These are phyloP conservation scores for Fusarium sp. DNA, from an alignment of 2,329 filamentous ascomycete genomes.

Conservation along the genomic window DNA sequence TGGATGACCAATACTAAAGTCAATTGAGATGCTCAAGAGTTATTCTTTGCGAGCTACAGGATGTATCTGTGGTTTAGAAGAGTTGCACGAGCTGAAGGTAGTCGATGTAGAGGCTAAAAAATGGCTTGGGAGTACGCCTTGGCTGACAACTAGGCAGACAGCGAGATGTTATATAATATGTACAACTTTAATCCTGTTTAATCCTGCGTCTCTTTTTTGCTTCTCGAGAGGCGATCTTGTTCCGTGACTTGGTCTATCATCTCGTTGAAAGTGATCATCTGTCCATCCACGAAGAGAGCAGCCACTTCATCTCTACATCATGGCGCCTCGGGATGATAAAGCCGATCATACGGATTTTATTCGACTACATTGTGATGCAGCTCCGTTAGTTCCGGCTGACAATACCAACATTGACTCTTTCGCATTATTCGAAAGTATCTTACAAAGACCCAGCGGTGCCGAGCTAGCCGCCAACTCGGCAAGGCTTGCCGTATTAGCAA, in stretches of 20 bases:
- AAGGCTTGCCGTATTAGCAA: neutral
- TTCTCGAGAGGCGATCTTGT: too few relatives aligned
- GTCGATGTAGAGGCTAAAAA: neutral
- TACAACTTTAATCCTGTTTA: too few relatives aligned
- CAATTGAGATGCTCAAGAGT: too few relatives aligned
- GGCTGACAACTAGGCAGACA: conserved; percentile 15
- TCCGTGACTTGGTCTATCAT: too few relatives aligned
- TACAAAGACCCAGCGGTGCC: neutral
- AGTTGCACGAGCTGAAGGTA: neutral
- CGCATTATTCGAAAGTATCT: neutral
- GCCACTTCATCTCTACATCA: too few relatives aligned
- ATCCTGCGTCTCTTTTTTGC: too few relatives aligned
- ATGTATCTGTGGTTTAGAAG: accelerated
- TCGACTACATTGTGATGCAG: neutral
- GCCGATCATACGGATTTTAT: accelerated
- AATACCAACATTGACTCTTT: neutral
- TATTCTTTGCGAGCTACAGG: neutral
- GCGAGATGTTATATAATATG: neutral
- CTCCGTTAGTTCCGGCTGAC: neutral
- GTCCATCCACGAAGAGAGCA: neutral
- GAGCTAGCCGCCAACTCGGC: conserved; percentile 4
- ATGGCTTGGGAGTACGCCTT: conserved; percentile 17
- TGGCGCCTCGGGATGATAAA: neutral
- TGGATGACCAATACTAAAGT: neutral
- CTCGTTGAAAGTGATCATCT: too few relatives aligned